Conservation (phyloP, 1,284 basidiomycete genomes). For the Fistulinella cinereoalba region DNA sequence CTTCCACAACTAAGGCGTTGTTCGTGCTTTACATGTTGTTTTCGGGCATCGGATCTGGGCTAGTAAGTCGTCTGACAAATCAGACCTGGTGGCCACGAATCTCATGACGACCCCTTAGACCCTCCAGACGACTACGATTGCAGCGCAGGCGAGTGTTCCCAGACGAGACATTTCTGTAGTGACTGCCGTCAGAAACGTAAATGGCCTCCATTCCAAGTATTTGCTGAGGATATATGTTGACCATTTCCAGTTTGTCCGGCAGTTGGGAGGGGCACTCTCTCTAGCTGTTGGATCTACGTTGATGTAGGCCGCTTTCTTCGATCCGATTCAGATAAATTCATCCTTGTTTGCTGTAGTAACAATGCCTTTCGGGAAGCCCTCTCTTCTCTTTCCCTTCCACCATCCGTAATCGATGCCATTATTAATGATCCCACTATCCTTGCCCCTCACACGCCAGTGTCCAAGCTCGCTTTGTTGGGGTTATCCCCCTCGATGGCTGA, state of each 20-base stretch:
- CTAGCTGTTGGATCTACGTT: conserved; percentile 61
- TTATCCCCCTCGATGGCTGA: conserved; percentile 39
- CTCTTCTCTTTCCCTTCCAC: conserved; percentile 36
- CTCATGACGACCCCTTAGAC: conserved; percentile 38
- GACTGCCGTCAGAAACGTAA: conserved; percentile 63
- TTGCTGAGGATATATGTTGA: conserved; percentile 1
- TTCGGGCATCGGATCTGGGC: conserved; percentile 66
- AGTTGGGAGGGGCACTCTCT: conserved; percentile 61
- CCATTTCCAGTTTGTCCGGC: conserved; percentile 52
- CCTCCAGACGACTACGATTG: conserved; percentile 62
- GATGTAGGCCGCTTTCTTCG: conserved; percentile 37
- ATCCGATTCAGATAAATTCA: background rate
- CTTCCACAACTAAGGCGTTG: conserved; percentile 46
- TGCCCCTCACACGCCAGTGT: conserved; percentile 25
- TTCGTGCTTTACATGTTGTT: conserved; percentile 70
- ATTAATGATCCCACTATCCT: conserved; percentile 52
- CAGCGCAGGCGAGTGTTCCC: conserved; percentile 66
- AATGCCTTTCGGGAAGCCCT: conserved; percentile 49
- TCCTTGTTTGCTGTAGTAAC: conserved; percentile 39
- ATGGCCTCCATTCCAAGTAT: conserved; percentile 11
- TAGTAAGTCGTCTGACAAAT: conserved; percentile 35
- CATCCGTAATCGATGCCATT: conserved; percentile 38
- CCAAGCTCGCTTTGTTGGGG: conserved; percentile 31
- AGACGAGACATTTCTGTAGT: conserved; percentile 69
- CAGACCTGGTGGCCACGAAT: background rate